These are phyloP conservation scores for Rubus parviflorus DNA, from an alignment of 306 rosid species.

Conservation along the genomic window DNA sequence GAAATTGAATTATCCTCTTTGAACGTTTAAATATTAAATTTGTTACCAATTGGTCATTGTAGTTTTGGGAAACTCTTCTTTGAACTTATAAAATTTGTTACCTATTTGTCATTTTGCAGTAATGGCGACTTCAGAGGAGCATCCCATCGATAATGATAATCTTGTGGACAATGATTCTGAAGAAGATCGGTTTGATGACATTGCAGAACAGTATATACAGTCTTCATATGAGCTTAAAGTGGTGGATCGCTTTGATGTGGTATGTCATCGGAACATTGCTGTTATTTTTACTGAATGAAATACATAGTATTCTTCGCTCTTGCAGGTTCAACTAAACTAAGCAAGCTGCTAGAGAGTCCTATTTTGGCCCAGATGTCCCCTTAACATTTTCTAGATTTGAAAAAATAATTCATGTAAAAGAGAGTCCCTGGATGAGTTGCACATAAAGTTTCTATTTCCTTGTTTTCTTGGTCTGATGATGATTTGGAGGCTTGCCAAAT, in stretches of 20 bases:
- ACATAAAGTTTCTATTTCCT: not conserved
- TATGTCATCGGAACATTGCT: not conserved
- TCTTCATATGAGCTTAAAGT: not conserved
- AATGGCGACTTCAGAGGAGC: conserved; percentile 7
- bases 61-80: not conserved
- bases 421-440: not conserved
- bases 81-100: not conserved
- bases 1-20: not conserved
- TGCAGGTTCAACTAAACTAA: not conserved
- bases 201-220: not conserved
- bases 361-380: not conserved
- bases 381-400: not conserved
- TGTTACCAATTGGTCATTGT: not conserved
- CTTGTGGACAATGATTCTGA: not conserved
- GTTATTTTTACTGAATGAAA: not conserved
- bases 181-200: not conserved
- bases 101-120: not conserved
- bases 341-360: not conserved
- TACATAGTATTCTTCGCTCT: not conserved
- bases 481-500: not conserved
- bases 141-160: not conserved
- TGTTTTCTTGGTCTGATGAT: not conserved
- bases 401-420: not conserved
- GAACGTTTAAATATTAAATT: not conserved
- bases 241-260: conserved; percentile 3